Conservation (phyloP, 257 asterid genomes). For the Perilla frutescens region DNA sequence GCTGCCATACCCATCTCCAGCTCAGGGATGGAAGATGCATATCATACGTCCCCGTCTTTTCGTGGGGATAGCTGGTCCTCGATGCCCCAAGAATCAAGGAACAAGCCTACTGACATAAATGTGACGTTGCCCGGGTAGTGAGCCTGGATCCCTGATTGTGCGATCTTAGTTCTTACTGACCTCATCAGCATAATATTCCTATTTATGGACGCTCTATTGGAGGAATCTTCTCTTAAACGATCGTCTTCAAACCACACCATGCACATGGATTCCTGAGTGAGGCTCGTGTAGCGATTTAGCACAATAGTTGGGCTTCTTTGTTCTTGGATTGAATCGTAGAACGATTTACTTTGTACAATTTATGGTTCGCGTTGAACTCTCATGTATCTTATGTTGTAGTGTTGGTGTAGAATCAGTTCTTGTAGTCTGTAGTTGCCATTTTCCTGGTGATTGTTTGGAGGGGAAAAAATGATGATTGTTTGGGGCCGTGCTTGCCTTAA, state of each 20-base stretch:
- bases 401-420: slow-evolving; percentile 12
- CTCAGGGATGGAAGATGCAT: slow-evolving; percentile 56
- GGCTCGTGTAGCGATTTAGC: slow-evolving; percentile 44
- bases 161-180: slow-evolving; percentile 39
- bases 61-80: slow-evolving; percentile 83
- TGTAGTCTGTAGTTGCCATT: slow-evolving; percentile 2
- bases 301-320: slow-evolving; percentile 32
- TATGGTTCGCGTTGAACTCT: slow-evolving; percentile 20
- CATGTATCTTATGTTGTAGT: slow-evolving; percentile 17
- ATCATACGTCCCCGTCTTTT: slow-evolving; percentile 57
- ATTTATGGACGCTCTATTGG: neutral
- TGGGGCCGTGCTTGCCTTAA: neutral
- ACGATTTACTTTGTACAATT: slow-evolving; percentile 39
- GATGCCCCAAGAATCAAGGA: slow-evolving; percentile 54
- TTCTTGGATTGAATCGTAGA: slow-evolving; percentile 33
- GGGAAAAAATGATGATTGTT: slow-evolving; percentile 1
- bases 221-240: slow-evolving; percentile 34
- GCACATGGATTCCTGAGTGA: slow-evolving; percentile 30
- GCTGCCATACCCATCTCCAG: slow-evolving; percentile 63
- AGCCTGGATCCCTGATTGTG: neutral
- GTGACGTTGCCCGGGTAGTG: slow-evolving; percentile 52
- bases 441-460: slow-evolving; percentile 18
- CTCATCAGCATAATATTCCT: slow-evolving; percentile 25
- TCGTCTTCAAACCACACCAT: slow-evolving; percentile 32
- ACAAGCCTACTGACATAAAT: slow-evolving; percentile 66